These are phyloP conservation scores for Senna siamea DNA, from an alignment of 306 rosid species.

Conservation along the genomic window DNA sequence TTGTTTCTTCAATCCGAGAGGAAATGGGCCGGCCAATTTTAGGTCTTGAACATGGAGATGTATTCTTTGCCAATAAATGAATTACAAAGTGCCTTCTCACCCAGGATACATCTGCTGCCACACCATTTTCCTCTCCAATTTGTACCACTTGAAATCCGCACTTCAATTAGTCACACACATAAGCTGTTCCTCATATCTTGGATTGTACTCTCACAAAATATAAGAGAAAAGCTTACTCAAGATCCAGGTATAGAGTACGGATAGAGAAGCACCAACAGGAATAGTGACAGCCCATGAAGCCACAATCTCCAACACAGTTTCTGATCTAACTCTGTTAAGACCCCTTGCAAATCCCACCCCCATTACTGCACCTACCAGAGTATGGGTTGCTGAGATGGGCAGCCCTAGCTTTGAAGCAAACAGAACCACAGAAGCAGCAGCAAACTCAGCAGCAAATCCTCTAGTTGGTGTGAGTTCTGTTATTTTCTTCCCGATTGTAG, in stretches of 20 bases:
- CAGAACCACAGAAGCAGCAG: conserved; percentile 93
- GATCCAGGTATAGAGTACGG: conserved; percentile 88
- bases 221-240: conserved; percentile 73
- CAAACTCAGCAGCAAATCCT: conserved; percentile 98
- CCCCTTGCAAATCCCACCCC: conserved; percentile 99
- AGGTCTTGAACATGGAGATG: conserved; percentile 22
- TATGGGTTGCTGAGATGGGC: conserved; percentile 94
- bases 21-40: conserved; percentile 23
- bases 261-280: conserved; percentile 78
- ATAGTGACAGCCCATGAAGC: conserved; percentile 91
- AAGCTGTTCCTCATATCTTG: no score
- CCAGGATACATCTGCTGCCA: conserved; percentile 12
- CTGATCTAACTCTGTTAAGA: conserved; percentile 82
- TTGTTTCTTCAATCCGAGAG: conserved; percentile 24
- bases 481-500: conserved; percentile 93
- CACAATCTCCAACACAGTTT: conserved; percentile 94
- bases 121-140: conserved; percentile 29
- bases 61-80: conserved; percentile 33
- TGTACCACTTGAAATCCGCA: conserved; percentile 26
- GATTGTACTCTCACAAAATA: conserved; percentile 58
- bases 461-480: conserved; percentile 96
- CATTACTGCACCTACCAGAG: conserved; percentile 97
- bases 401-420: conserved; percentile 84
- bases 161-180: conserved; percentile 36
- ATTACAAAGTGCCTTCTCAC: conserved; percentile 8